Conservation (phyloP, 192 early-diverging fungal genomes). For the Coemansia asiatica region DNA sequence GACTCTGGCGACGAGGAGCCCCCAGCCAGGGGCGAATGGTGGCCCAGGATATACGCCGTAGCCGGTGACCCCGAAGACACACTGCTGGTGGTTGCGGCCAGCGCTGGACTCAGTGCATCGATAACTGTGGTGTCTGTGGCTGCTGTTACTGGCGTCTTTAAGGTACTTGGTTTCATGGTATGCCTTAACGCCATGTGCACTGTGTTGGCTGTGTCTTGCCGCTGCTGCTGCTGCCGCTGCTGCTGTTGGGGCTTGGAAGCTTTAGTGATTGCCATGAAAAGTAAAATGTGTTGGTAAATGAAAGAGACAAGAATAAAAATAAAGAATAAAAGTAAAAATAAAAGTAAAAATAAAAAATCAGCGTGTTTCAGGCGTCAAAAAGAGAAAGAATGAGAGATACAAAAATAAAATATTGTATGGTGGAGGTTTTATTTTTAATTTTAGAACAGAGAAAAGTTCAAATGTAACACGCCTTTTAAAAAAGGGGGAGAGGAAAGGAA, state of each 20-base stretch:
- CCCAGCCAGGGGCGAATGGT: not conserved
- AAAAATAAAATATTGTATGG: not conserved
- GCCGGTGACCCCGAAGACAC: not conserved
- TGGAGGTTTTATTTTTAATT: not conserved
- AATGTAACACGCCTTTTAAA: not conserved
- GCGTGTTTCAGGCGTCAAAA: not conserved
- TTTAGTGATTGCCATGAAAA: too few relatives aligned
- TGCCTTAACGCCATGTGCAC: not conserved
- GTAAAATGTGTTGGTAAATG: not conserved
- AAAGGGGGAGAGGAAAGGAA: not conserved
- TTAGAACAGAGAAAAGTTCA: not conserved
- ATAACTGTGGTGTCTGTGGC: not conserved
- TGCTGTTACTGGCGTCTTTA: not conserved
- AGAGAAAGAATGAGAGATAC: not conserved
- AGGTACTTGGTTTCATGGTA: not conserved
- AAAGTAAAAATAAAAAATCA: not conserved
- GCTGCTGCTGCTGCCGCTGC: not conserved
- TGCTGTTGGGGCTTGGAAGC: too few relatives aligned
- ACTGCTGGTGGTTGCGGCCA: not conserved
- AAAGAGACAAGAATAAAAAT: not conserved
- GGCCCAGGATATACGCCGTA: constrained; percentile 11
- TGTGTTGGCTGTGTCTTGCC: not conserved
- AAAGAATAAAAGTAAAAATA: not conserved
- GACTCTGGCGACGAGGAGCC: not conserved
- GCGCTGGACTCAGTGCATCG: not conserved